Evolutionary conservation across 176 grass and related monocot genomes (phyloP).

Genomic region (Oryza longistaminata): DNA sequence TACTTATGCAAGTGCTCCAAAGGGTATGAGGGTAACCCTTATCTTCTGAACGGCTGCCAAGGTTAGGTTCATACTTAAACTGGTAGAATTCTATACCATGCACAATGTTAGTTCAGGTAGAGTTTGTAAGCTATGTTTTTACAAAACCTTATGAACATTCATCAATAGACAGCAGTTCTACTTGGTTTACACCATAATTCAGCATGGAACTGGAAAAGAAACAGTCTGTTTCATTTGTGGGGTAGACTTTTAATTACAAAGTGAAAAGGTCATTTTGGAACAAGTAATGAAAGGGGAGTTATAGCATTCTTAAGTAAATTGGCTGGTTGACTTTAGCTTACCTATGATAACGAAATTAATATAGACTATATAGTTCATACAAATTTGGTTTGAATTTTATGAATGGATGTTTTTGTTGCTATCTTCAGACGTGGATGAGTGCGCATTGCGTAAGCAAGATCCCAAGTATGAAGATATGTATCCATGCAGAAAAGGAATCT

Average conservation of each 20-base stretch:
- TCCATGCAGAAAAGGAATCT: conserved; percentile 23
- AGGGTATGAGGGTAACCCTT: conserved; percentile 43
- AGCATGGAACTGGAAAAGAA: neutral
- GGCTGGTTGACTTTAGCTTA: neutral
- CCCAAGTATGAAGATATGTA: conserved; percentile 28
- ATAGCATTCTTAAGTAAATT: neutral
- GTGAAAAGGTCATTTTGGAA: neutral
- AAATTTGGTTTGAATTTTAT: neutral
- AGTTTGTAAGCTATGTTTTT: neutral
- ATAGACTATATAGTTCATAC: neutral
- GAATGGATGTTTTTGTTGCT: neutral
- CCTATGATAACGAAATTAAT: neutral
- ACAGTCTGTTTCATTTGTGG: neutral
- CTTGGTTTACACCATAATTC: neutral
- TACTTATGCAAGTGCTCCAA: conserved; percentile 41
- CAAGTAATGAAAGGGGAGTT: neutral
- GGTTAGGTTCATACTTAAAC: conserved; percentile 26
- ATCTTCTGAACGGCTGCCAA: conserved; percentile 35
- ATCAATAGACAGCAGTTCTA: neutral
- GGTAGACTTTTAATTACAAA: neutral
- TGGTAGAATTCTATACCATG: neutral
- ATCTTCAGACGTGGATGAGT: conserved; percentile 33
- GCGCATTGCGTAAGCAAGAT: neutral
- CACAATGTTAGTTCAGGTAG: neutral
- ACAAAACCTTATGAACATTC: neutral